Conservation (phyloP, 768 basidiomycete species). For the Lentinula sp. region DNA sequence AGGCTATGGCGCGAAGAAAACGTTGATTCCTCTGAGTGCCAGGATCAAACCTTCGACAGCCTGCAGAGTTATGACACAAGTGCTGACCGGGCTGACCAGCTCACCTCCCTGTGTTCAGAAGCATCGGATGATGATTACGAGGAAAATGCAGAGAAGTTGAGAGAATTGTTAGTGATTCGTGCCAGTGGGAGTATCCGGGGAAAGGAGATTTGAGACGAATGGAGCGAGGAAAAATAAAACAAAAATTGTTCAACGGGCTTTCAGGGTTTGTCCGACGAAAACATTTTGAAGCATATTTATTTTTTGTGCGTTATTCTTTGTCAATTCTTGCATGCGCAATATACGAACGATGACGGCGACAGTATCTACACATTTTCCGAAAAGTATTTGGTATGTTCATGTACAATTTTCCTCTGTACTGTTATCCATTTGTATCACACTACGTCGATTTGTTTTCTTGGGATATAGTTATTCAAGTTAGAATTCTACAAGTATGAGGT, state of each 20-base stretch:
- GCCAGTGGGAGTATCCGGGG: not conserved
- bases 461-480: too few relatives aligned
- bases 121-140: not conserved
- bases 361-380: not conserved
- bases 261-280: too few relatives aligned
- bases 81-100: not conserved
- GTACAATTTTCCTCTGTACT: not conserved
- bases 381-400: not conserved
- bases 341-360: not conserved
- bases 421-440: not conserved
- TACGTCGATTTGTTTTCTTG: constrained; percentile 2
- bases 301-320: not conserved
- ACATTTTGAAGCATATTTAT: too few relatives aligned
- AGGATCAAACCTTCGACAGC: not conserved
- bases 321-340: not conserved
- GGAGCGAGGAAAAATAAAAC: not conserved
- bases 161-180: not conserved
- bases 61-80: not conserved
- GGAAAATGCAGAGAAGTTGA: not conserved
- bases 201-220: not conserved
- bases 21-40: not conserved
- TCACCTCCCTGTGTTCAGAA: not conserved
- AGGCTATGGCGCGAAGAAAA: not conserved
- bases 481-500: too few relatives aligned
- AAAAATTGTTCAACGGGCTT: too few relatives aligned